These are phyloP conservation scores for Polytrichum commune DNA, from an alignment of 225 moss, liverwort and hornwort species.

Conservation along the genomic window DNA sequence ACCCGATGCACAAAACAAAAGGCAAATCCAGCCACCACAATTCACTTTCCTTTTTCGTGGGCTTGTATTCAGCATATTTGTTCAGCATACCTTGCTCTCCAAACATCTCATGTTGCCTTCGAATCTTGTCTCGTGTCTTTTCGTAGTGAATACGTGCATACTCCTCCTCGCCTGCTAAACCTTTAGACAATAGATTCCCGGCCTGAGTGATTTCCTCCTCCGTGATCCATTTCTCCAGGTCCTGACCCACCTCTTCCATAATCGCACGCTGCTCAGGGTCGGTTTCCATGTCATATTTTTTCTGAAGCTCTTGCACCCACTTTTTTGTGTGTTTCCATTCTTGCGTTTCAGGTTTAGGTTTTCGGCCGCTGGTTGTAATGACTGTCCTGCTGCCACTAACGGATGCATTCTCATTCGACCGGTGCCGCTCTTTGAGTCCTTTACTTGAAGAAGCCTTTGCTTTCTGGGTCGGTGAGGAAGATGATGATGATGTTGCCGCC, in stretches of 20 bases:
- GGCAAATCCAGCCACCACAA: slow-evolving; percentile 98
- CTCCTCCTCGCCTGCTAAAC: slow-evolving; percentile 78
- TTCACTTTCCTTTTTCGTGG: slow-evolving; percentile 63
- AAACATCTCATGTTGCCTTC: slow-evolving; percentile 70
- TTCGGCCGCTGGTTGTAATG: slow-evolving; percentile 39
- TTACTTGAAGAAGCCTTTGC: slow-evolving; percentile 6
- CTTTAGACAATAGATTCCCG: slow-evolving; percentile 66
- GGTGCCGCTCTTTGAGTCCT: slow-evolving; percentile 35
- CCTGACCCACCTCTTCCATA: slow-evolving; percentile 86
- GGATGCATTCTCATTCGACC: slow-evolving; percentile 38
- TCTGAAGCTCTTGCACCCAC: slow-evolving; percentile 83
- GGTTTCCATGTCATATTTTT: slow-evolving; percentile 77
- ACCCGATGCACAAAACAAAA: slow-evolving; percentile 66
- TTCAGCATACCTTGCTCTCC: slow-evolving; percentile 82
- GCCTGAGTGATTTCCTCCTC: slow-evolving; percentile 88
- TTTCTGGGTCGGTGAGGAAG: slow-evolving; percentile 4
- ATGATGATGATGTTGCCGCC: slow-evolving; percentile 15
- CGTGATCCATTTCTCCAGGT: slow-evolving; percentile 94
- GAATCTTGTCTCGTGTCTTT: slow-evolving; percentile 74
- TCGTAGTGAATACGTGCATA: slow-evolving; percentile 85
- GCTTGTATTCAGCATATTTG: slow-evolving; percentile 90
- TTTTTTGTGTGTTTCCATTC: slow-evolving; percentile 86
- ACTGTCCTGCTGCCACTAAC: slow-evolving; percentile 31
- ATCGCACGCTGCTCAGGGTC: slow-evolving; percentile 55
- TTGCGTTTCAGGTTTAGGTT: slow-evolving; percentile 36